These are phyloP conservation scores for Nigrospora oryzae DNA, from an alignment of 2,329 filamentous ascomycete genomes.

Conservation along the genomic window DNA sequence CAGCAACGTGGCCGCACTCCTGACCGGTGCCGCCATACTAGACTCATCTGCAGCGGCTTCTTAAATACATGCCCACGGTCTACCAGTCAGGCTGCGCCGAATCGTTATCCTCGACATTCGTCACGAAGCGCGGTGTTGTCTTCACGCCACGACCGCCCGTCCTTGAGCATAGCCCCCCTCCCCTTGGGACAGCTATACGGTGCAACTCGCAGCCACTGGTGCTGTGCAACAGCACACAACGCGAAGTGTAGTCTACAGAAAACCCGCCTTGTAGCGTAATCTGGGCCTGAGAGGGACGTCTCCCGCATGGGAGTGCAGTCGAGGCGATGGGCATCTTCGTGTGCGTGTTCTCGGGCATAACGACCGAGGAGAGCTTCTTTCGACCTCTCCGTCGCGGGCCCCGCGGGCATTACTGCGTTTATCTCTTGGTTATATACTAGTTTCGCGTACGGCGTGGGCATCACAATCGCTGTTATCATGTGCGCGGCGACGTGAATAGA, in stretches of 20 bases:
- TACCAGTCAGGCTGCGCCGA: no score
- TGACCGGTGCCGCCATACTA: no score
- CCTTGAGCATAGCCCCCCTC: no score
- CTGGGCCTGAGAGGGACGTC: background rate
- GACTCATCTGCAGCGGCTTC: no score
- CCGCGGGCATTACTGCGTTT: background rate
- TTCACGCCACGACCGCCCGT: no score
- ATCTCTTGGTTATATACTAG: background rate
- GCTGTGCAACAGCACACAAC: background rate
- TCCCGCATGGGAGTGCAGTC: background rate
- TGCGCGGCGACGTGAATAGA: background rate
- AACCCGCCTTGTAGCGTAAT: background rate
- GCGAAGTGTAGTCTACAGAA: background rate
- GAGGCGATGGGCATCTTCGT: background rate
- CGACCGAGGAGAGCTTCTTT: background rate
- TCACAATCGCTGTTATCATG: background rate
- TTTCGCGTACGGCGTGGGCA: background rate
- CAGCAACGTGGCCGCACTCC: no score
- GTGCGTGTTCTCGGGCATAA: background rate
- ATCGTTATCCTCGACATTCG: no score
- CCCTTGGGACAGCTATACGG: background rate
- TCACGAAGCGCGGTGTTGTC: no score
- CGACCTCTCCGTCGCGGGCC: background rate
- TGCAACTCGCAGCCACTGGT: background rate
- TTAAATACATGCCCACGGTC: no score